Evolutionary conservation across 345 rosid species (phyloP).

Genomic region (Noccaea caerulescens): DNA sequence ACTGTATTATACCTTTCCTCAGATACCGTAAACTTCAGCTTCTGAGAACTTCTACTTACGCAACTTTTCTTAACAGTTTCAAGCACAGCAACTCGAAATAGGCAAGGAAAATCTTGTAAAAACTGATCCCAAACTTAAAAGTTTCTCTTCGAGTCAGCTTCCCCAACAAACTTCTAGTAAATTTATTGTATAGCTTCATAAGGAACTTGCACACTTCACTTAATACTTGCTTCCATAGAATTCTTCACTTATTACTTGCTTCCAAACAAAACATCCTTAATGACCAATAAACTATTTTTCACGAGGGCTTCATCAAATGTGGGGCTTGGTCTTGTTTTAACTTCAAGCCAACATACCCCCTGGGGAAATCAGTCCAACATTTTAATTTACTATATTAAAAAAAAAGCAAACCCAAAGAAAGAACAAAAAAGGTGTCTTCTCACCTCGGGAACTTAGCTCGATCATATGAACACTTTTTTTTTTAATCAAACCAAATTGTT

Average conservation of each 20-base stretch:
- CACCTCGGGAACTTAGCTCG: conserved; percentile 27
- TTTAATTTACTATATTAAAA: conserved; percentile 52
- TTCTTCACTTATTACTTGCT: conserved; percentile 30
- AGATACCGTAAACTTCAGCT: conserved; percentile 48
- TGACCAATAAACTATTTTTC: conserved; percentile 19
- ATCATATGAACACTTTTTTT: not conserved
- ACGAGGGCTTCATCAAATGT: conserved; percentile 74
- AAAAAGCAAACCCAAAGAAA: conserved; percentile 30
- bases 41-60: conserved; percentile 50
- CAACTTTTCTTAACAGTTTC: conserved; percentile 69
- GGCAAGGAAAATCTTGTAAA: conserved; percentile 79
- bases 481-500: not conserved
- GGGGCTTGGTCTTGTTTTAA: conserved; percentile 94
- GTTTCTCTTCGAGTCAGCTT: conserved; percentile 55
- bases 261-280: conserved; percentile 40
- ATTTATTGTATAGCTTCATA: conserved; percentile 61
- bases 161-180: conserved; percentile 78
- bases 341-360: conserved; percentile 98
- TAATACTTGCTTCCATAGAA: conserved; percentile 34
- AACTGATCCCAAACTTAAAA: conserved; percentile 62
- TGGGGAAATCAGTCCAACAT: conserved; percentile 88
- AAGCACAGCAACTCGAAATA: conserved; percentile 77
- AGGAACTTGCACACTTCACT: conserved; percentile 48
- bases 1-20: conserved; percentile 43
- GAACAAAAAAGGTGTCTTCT: conserved; percentile 24